A percentile compares a stretch with the other conserved stretches of the same genome.
phyloP scores from a whole-genome alignment of 768 basidiomycete species.

The Tricholoma matsutake region DNA sequence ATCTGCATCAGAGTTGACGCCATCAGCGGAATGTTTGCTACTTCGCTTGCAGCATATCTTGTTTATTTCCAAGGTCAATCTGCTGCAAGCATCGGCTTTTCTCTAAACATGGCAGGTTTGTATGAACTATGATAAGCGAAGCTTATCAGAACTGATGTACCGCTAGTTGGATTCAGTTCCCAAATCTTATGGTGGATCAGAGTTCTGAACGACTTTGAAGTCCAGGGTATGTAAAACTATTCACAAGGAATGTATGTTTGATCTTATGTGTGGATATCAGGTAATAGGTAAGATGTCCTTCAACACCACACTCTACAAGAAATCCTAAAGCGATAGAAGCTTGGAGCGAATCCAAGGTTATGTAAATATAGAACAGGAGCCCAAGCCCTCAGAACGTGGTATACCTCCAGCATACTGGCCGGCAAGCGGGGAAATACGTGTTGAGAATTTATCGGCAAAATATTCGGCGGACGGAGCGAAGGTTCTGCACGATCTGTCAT shows the following conservation, averaged over 20 bases:
- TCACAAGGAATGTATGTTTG: not conserved
- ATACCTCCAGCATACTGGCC: conserved; percentile 69
- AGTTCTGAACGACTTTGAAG: conserved; percentile 41
- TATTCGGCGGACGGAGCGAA: conserved; percentile 53
- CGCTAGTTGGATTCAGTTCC: conserved; percentile 47
- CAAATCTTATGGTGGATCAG: conserved; percentile 51
- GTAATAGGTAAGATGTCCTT: conserved; percentile 34
- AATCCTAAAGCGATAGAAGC: conserved; percentile 20
- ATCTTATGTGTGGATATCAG: conserved; percentile 16
- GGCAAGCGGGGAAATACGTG: conserved; percentile 49
- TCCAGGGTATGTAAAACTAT: conserved; percentile 30
- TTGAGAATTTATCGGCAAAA: conserved; percentile 51
- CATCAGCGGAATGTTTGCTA: conserved; percentile 54
- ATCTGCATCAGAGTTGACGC: conserved; percentile 51
- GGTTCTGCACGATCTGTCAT: conserved; percentile 52
- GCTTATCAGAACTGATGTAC: conserved; percentile 30
- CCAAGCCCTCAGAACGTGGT: conserved; percentile 34
- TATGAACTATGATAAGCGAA: conserved; percentile 14
- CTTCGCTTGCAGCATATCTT: conserved; percentile 54
- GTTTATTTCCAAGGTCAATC: conserved; percentile 40
- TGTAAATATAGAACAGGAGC: conserved; percentile 58
- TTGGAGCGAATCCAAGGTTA: conserved; percentile 72
- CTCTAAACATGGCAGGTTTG: conserved; percentile 49
- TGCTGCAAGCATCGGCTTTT: conserved; percentile 47
- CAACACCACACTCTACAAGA: not conserved